phyloP scores from a whole-genome alignment of 441 rosid species.

The Gossypium davidsonii region DNA sequence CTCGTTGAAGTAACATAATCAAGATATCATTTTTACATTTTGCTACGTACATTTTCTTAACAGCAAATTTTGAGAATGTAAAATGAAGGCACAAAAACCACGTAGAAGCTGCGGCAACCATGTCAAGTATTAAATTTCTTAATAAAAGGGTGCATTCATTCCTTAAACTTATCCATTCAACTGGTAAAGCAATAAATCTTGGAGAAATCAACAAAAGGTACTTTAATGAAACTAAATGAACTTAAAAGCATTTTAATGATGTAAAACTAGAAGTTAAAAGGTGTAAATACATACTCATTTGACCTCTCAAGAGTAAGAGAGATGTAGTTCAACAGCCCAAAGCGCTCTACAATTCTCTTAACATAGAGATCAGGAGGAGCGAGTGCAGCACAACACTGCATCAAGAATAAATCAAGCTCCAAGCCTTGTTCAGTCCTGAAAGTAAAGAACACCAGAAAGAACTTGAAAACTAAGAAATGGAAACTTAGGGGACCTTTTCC shows the following conservation, averaged over 20 bases:
- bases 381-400: constrained; percentile 97
- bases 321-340: constrained; percentile 69
- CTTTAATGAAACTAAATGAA: not conserved
- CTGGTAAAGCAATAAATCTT: not conserved
- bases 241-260: not conserved
- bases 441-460: constrained; percentile 23
- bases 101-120: not conserved
- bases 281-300: constrained; percentile 55
- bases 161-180: not conserved
- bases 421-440: constrained; percentile 94
- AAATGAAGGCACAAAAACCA: not conserved
- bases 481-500: not conserved
- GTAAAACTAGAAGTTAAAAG: not conserved
- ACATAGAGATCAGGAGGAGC: constrained; percentile 89
- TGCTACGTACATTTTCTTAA: not conserved
- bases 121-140: not conserved
- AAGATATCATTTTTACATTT: not conserved
- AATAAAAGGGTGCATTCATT: not conserved
- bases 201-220: not conserved
- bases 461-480: not conserved
- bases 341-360: constrained; percentile 66
- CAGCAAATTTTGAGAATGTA: not conserved
- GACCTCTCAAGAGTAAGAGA: constrained; percentile 43
- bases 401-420: constrained; percentile 93
- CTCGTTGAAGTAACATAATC: not conserved